These are phyloP conservation scores for Fusarium sp. DNA, from an alignment of 2,329 filamentous ascomycete species.

Conservation along the genomic window DNA sequence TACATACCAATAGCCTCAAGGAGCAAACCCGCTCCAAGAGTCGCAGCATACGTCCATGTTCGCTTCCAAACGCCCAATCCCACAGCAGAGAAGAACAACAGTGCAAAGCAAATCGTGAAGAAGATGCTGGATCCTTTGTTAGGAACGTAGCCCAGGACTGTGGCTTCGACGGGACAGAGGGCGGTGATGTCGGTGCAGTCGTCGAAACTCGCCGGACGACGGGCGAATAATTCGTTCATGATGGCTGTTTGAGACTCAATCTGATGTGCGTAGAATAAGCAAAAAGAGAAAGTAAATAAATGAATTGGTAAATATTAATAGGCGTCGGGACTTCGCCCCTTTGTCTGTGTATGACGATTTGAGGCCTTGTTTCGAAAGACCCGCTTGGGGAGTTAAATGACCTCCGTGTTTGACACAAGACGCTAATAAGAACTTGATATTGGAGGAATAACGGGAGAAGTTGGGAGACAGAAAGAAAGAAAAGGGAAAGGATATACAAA, in stretches of 20 bases:
- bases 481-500: background rate
- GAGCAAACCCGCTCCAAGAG: slow-evolving; percentile 63
- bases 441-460: background rate
- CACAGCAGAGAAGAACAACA: slow-evolving; percentile 59
- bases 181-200: slow-evolving; percentile 54
- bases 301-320: background rate
- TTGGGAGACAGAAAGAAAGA: background rate
- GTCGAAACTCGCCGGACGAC: slow-evolving; percentile 42
- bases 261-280: background rate
- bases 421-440: background rate
- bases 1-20: slow-evolving; percentile 64
- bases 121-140: slow-evolving; percentile 69
- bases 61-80: slow-evolving; percentile 62
- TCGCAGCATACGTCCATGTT: slow-evolving; percentile 68
- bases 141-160: slow-evolving; percentile 69
- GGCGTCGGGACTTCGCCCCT: background rate
- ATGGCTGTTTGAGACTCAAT: background rate
- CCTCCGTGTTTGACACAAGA: slow-evolving; percentile 5
- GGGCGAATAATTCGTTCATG: slow-evolving; percentile 35
- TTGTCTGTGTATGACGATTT: slow-evolving; percentile 15
- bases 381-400: slow-evolving; percentile 7
- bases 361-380: slow-evolving; percentile 3
- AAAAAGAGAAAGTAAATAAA: background rate
- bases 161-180: slow-evolving; percentile 64
- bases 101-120: slow-evolving; percentile 64